Base-by-base conservation (phyloP, 257 asterid species). In the Mentha longifolia region DNA sequence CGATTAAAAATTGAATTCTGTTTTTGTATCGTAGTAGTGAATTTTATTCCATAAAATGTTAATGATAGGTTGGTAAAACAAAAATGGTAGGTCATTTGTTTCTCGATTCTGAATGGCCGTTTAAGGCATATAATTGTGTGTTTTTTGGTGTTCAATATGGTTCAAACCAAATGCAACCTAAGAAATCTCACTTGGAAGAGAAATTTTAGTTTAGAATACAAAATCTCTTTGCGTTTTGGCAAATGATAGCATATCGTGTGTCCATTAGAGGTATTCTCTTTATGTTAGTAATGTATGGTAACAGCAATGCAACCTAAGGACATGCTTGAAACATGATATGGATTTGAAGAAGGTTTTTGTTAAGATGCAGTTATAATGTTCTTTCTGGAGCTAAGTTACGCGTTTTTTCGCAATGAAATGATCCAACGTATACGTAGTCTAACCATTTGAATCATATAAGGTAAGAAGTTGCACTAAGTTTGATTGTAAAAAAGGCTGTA, bases 251-350 rank as follows among this genome's bases (percentile, higher is more conserved):
- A 20, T 20, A 20, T 20, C 33, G 19, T 22, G 17, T 54, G 10
- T 19, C 31, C 20, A 54, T 20, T 6, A 54, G 60, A 54, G 25
- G 33, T 13, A 54, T 20, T 19, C 52, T 14, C 50, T 3, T 19
- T 52, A 52, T 17, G 25, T 52, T 5, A 14, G 12, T 14, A 0
- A 46, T 10, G 52, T 46, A 3, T 46, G 52, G 52, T 46, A 35
- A 35, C 39, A 35, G 8, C 8, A 35, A 35, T 35, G 39, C 39
- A 42, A 1, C 15, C n/a, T n/a, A n/a, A 20, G 22, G 39, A 63
- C 51, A 62, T 42, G 55, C 42, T 43, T 43, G 55, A 63, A 63
- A 43, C 55, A 13, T 42, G 55, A 42, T 9, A 41, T 39, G 50
- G 43, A 37, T n/a, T 61, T 10, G 9, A 17, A 39, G 12, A 63